phyloP scores from a whole-genome alignment of 305 asterid genomes.

The Solanum hybrid region DNA sequence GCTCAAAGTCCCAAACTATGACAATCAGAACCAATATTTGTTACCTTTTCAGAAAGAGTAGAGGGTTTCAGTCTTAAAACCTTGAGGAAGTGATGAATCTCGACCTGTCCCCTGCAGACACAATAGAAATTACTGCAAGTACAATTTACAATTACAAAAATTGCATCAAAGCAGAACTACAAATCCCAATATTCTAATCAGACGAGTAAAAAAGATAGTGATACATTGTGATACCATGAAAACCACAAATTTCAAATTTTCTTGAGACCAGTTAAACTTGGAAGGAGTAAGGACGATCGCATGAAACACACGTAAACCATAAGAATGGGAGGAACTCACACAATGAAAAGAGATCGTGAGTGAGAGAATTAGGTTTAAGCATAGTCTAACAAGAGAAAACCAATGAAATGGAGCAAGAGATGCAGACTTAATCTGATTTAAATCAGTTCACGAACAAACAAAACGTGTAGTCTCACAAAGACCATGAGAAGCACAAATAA shows the following conservation, averaged over 20 bases:
- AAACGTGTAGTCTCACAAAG: not conserved
- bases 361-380: not conserved
- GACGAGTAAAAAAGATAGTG: not conserved
- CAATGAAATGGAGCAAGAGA: not conserved
- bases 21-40: not conserved
- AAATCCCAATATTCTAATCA: not conserved
- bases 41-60: slow-evolving; percentile 64
- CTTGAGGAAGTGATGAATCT: slow-evolving; percentile 55
- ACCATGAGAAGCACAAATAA: not conserved
- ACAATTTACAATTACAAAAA: not conserved
- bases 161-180: not conserved
- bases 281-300: not conserved
- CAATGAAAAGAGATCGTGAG: not conserved
- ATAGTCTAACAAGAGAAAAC: not conserved
- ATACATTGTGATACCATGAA: not conserved
- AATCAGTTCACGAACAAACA: not conserved
- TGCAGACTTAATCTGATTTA: not conserved
- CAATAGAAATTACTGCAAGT: slow-evolving; percentile 1
- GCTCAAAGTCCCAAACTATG: not conserved
- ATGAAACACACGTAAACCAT: not conserved
- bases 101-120: slow-evolving; percentile 63
- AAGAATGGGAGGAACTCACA: not conserved
- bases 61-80: slow-evolving; percentile 67
- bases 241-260: not conserved
- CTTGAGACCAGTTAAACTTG: not conserved